Conservation (phyloP, 257 asterid genomes). For the Gentiana straminea region DNA sequence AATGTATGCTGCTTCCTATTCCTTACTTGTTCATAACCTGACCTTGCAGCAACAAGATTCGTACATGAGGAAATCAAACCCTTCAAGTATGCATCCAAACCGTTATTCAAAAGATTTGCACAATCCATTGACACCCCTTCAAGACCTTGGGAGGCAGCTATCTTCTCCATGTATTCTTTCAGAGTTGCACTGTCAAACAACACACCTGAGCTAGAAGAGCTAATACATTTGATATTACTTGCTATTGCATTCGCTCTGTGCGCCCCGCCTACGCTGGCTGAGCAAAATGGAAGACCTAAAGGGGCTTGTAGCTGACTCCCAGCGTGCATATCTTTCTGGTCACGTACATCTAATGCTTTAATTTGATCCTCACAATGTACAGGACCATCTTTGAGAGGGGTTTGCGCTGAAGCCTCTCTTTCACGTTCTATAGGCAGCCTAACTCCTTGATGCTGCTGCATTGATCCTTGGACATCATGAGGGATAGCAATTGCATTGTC, state of each 20-base stretch:
- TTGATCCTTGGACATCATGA: conserved; percentile 28
- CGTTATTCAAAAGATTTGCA: conserved; percentile 57
- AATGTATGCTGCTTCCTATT: conserved; percentile 30
- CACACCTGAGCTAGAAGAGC: conserved; percentile 33
- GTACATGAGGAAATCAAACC: conserved; percentile 55
- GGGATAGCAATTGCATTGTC: conserved; percentile 45
- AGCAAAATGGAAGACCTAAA: conserved; percentile 61
- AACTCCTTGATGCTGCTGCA: conserved; percentile 39
- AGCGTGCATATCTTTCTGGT: conserved; percentile 30
- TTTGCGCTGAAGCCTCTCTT: conserved; percentile 18
- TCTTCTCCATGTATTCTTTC: conserved; percentile 66
- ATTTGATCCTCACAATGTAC: conserved; percentile 31
- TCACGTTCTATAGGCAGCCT: conserved; percentile 20
- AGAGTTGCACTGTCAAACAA: conserved; percentile 50
- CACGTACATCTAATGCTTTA: conserved; percentile 26
- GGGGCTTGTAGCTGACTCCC: conserved; percentile 70
- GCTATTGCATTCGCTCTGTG: conserved; percentile 34
- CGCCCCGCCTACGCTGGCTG: conserved; percentile 70
- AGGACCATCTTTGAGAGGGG: conserved; percentile 29
- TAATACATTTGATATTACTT: conserved; percentile 33
- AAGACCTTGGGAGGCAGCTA: conserved; percentile 58
- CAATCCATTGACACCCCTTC: conserved; percentile 67
- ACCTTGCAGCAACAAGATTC: conserved; percentile 48
- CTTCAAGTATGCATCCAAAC: conserved; percentile 68
- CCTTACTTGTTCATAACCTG: conserved; percentile 29